A percentile compares a stretch with the other conserved stretches of the same genome.
Conservation (phyloP, 257 asterid species). For the Apocynum venetum region DNA sequence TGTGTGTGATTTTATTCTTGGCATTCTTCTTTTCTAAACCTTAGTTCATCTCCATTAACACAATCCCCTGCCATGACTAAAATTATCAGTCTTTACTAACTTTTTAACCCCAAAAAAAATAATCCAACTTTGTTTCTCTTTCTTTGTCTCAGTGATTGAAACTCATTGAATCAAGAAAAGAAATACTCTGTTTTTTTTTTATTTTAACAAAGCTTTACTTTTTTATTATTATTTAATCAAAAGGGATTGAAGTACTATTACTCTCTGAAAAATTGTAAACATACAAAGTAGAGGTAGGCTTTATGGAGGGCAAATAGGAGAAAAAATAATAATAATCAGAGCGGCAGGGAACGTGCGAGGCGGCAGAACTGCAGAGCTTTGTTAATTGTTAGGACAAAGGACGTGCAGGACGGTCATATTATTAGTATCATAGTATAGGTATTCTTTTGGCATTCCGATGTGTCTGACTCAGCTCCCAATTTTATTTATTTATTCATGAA, state of each 20-base stretch:
- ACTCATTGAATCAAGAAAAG: neutral
- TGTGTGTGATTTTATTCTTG: neutral
- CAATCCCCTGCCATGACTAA: neutral
- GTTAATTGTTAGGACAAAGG: neutral
- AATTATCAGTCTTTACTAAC: constrained; percentile 7
- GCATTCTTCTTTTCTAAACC: neutral
- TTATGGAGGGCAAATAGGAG: neutral
- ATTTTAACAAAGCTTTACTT: no score
- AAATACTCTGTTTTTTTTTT: no score
- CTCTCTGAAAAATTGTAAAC: no score
- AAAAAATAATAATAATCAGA: neutral
- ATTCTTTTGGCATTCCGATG: neutral
- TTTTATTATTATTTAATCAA: no score
- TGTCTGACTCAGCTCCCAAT: neutral
- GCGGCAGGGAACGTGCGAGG: constrained; percentile 3
- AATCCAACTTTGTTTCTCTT: neutral
- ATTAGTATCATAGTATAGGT: neutral
- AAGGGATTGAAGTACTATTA: no score
- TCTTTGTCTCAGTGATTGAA: neutral
- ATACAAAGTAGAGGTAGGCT: neutral
- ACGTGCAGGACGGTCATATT: constrained; percentile 13
- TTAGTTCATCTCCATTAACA: neutral
- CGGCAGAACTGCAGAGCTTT: neutral
- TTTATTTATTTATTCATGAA: no score
- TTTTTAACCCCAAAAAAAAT: constrained; percentile 11